These are phyloP conservation scores for Penicillium argentinense DNA, from an alignment of 495 filamentous ascomycete species.

Conservation along the genomic window DNA sequence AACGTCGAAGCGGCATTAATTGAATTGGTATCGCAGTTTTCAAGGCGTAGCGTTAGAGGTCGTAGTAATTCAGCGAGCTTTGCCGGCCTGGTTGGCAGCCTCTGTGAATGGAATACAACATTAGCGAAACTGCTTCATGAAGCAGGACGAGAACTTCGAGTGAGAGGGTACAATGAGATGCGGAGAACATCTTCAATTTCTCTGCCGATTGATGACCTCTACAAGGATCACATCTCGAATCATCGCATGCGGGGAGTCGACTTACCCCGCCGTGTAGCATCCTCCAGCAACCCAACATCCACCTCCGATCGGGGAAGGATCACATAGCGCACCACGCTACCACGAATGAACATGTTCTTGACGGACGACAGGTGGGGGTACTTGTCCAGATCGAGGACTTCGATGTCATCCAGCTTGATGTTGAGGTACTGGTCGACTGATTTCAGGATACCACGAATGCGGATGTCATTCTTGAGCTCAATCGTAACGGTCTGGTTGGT, in stretches of 20 bases:
- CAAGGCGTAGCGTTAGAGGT: constrained; percentile 10
- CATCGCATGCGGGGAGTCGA: constrained; percentile 13
- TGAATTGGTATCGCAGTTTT: constrained; percentile 15
- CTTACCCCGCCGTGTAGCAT: constrained; percentile 91
- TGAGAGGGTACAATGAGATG: too few relatives aligned
- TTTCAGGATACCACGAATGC: constrained; percentile 90
- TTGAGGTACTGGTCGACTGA: constrained; percentile 98
- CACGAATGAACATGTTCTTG: constrained; percentile 97
- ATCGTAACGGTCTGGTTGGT: constrained; percentile 95
- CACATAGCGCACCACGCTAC: constrained; percentile 94
- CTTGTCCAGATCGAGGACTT: constrained; percentile 83
- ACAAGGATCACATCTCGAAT: not conserved
- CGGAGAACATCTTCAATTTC: too few relatives aligned
- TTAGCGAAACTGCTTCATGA: constrained; percentile 9
- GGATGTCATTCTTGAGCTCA: constrained; percentile 98
- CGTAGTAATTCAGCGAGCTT: constrained; percentile 37
- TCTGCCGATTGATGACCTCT: too few relatives aligned
- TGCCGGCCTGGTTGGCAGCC: constrained; percentile 53
- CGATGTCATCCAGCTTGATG: constrained; percentile 96
- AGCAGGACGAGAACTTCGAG: not conserved
- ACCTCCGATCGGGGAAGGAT: constrained; percentile 85
- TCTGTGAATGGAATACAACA: constrained; percentile 29
- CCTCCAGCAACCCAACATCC: constrained; percentile 87
- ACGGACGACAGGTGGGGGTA: constrained; percentile 95
- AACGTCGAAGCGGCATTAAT: constrained; percentile 19